Evolutionary conservation across 768 basidiomycete species (phyloP), one percentile per base, ranked within the genome.

Genomic region (Rhizopogon sp.): DNA sequence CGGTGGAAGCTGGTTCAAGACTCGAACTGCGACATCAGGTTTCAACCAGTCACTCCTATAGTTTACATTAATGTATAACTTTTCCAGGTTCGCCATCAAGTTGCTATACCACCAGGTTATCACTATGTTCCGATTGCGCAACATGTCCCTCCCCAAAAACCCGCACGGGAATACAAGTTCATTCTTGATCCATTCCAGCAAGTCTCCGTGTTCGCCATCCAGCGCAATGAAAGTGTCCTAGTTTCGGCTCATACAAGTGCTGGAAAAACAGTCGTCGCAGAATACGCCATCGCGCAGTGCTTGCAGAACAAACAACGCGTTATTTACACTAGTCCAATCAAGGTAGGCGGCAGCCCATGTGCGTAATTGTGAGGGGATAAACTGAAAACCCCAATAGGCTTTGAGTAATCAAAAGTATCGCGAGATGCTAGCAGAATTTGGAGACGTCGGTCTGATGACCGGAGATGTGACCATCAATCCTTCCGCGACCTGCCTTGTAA

Each of bases 391-490:
- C 60, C 22, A 67, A 43, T 72, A 98, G 96, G 97, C 97, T 1
- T 76, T 98, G 62, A 96, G 93, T 66, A 98, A 99, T 70, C 97
- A 99, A 71, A 98, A 99, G 73, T 99, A 96, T 70, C 88, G 97
- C 62, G 97, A 99, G 70, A 90, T 99, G 87, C 77, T 92, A 11
- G 94, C 92, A 43, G 91, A 93, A 67, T 99, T 99, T 72, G 93
- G 93, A 17, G 97, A 98, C 67, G 97, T 99, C 41, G 97, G 97
- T 8, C 79, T 99, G 31, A 98, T 99, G 96, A 99, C 97, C 2
- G 95, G 97, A 66, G 97, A 99, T 75, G 95, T 98, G 10, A 99
- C 97, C 0, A 98, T 98, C 67, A 98, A 98, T 68, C 96, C 97
- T 2, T 87, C 89, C 2, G 96, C 97, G 11, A 92, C 92, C 31